These are phyloP conservation scores for Zymoseptoria brevis DNA, from an alignment of 2,329 filamentous ascomycete species.

Conservation along the genomic window DNA sequence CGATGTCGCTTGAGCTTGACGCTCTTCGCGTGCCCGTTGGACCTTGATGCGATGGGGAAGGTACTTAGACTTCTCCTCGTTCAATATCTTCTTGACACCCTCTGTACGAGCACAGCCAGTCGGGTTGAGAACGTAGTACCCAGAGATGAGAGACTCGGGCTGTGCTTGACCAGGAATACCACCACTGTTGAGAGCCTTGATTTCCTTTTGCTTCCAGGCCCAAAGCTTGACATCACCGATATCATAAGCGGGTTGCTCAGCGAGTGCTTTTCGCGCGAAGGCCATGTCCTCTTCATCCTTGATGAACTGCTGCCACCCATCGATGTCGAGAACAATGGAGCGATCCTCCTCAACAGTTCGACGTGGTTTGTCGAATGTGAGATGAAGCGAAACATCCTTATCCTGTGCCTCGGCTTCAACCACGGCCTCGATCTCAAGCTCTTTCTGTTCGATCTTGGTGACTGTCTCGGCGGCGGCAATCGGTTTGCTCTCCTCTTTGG, in stretches of 20 bases:
- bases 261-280: conserved; percentile 47
- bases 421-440: conserved; percentile 41
- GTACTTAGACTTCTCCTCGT: conserved; percentile 97
- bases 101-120: conserved; percentile 87
- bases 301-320: conserved; percentile 60
- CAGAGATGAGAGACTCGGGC: conserved; percentile 49
- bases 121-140: conserved; percentile 74
- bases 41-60: conserved; percentile 96
- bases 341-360: conserved; percentile 61
- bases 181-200: conserved; percentile 59
- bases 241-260: conserved; percentile 38
- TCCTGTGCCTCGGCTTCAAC: conserved; percentile 36
- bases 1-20: conserved; percentile 66
- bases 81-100: conserved; percentile 88
- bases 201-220: conserved; percentile 65
- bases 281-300: conserved; percentile 62
- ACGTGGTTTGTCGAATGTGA: conserved; percentile 51
- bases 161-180: conserved; percentile 48
- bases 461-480: conserved; percentile 28
- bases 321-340: conserved; percentile 56
- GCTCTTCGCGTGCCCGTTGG: conserved; percentile 80
- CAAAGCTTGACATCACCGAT: conserved; percentile 54
- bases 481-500: conserved; percentile 22
- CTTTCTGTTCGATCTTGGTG: conserved; percentile 30
- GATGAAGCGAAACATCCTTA: conserved; percentile 51